Percentiles rank a stretch among this genome's conserved stretches.
Evolutionary conservation across 345 rosid genomes (phyloP).

Genomic region (Eucalyptus marginata): DNA sequence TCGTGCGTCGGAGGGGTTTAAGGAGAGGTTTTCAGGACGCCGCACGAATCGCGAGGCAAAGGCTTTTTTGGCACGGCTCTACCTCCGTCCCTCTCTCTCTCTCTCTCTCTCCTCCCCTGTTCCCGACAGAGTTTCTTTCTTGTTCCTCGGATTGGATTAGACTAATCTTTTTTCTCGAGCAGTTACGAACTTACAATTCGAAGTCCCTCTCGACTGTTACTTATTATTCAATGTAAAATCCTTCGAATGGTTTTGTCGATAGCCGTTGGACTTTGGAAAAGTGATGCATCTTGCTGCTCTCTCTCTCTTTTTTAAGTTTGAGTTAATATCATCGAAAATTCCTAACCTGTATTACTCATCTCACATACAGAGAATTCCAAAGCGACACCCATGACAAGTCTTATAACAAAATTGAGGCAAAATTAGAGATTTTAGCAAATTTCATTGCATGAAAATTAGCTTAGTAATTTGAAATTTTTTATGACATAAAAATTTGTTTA

Average conservation of each 20-base stretch:
- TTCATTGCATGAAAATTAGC: rapidly evolving
- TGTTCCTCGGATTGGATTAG: not conserved
- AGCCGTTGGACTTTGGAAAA: not conserved
- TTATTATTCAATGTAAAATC: not conserved
- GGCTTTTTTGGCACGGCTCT: not conserved
- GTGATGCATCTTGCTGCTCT: not conserved
- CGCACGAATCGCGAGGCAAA: not conserved
- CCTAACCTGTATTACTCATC: not conserved
- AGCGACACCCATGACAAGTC: not conserved
- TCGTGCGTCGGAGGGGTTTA: not conserved
- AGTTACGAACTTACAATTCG: not conserved
- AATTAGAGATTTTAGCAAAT: not conserved
- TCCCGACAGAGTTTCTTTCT: not conserved
- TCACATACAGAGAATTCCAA: not conserved
- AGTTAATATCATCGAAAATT: not conserved
- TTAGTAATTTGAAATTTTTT: not conserved
- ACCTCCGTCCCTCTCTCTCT: not conserved
- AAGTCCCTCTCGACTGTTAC: not conserved
- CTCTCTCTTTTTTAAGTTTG: not conserved
- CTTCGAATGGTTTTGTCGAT: not conserved
- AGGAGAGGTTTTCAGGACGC: not conserved
- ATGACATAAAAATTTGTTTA: not conserved
- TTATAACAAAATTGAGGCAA: not conserved
- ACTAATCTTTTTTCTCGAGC: not conserved
- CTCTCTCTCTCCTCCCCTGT: not conserved